These are phyloP conservation scores for Artemisia princeps DNA, from an alignment of 140 eudicot genomes.

Conservation along the genomic window DNA sequence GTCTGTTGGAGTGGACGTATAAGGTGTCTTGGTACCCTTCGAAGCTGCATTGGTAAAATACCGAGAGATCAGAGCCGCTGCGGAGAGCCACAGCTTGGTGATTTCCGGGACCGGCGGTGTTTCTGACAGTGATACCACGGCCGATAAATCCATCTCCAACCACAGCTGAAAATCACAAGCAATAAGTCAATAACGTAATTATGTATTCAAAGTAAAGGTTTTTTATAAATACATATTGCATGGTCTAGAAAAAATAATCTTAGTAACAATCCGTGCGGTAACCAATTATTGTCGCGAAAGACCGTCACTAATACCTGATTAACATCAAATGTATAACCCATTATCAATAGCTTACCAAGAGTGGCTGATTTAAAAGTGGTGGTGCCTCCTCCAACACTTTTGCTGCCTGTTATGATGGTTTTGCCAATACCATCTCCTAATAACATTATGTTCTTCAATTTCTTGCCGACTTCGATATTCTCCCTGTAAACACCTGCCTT, in stretches of 20 bases:
- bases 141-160: constrained; percentile 66
- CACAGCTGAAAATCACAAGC: constrained; percentile 37
- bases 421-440: constrained; percentile 80
- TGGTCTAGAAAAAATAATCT: no score
- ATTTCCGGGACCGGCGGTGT: constrained; percentile 64
- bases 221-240: neutral
- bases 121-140: constrained; percentile 54
- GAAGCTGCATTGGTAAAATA: constrained; percentile 64
- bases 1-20: constrained; percentile 56
- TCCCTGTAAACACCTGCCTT: constrained; percentile 65
- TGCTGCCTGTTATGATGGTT: constrained; percentile 71
- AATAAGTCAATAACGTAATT: neutral
- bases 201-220: neutral
- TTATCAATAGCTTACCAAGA: constrained; percentile 48
- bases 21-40: constrained; percentile 86
- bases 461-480: constrained; percentile 43
- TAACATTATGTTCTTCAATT: constrained; percentile 56
- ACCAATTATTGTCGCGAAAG: no score
- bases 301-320: no score
- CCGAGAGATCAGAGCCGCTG: constrained; percentile 66
- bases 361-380: constrained; percentile 88
- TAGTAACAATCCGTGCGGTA: no score
- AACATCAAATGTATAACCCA: no score
- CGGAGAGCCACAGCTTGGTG: constrained; percentile 80
- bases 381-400: constrained; percentile 66